phyloP scores from a whole-genome alignment of 1,139 yeast species.

The Debaryomyces nepalensis region DNA sequence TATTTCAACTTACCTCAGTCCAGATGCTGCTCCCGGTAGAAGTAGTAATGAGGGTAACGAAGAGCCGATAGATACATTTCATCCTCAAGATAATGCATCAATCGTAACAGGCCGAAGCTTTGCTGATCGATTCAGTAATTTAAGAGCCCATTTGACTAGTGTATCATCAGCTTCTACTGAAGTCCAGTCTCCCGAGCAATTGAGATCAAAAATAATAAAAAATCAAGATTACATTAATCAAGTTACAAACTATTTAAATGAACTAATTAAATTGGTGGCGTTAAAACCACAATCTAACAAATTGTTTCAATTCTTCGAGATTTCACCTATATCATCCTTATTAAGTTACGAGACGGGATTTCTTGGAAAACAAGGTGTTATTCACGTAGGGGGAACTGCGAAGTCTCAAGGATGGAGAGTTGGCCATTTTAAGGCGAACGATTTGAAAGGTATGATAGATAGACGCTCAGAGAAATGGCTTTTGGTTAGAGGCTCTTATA shows the following conservation, averaged over 20 bases:
- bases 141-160: constrained; percentile 38
- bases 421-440: constrained; percentile 81
- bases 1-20: background rate
- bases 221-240: constrained; percentile 45
- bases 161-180: constrained; percentile 32
- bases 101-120: constrained; percentile 25
- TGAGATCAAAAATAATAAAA: constrained; percentile 27
- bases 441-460: constrained; percentile 80
- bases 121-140: constrained; percentile 31
- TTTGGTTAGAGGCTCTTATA: constrained; percentile 79
- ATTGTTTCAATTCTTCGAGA: constrained; percentile 82
- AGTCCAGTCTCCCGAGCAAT: constrained; percentile 37
- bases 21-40: background rate
- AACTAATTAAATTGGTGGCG: constrained; percentile 60
- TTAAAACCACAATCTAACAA: constrained; percentile 82
- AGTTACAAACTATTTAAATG: constrained; percentile 66
- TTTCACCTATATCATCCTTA: constrained; percentile 85
- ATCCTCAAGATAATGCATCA: constrained; percentile 21
- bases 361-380: constrained; percentile 87
- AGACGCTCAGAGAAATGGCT: constrained; percentile 95
- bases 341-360: constrained; percentile 81
- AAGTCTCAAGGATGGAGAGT: constrained; percentile 95
- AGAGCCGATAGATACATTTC: background rate
- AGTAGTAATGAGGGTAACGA: constrained; percentile 1
- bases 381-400: constrained; percentile 81